These are phyloP conservation scores for Vararia minispora DNA, from an alignment of 768 basidiomycete genomes.

Conservation along the genomic window DNA sequence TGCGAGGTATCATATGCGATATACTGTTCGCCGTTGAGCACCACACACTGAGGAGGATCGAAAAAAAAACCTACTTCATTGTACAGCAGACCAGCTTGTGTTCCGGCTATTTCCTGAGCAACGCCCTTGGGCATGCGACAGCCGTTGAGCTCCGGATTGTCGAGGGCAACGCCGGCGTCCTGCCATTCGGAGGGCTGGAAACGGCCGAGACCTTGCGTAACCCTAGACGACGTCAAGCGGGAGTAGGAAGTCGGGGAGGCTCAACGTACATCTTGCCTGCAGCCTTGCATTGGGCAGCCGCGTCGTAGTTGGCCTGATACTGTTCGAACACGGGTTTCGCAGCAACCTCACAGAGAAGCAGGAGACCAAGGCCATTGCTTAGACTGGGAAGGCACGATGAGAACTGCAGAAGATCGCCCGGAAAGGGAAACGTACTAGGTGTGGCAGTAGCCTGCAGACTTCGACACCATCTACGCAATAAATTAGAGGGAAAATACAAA, in stretches of 20 bases:
- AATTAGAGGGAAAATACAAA: constrained; percentile 2
- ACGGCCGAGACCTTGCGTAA: constrained; percentile 44
- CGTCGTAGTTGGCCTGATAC: constrained; percentile 34
- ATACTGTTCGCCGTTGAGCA: constrained; percentile 27
- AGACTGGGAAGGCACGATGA: constrained; percentile 23
- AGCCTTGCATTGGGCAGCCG: constrained; percentile 27
- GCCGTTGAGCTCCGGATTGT: constrained; percentile 37
- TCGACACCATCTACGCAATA: constrained; percentile 45
- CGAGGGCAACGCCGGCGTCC: constrained; percentile 41
- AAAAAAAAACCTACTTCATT: constrained; percentile 35
- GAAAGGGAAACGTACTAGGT: constrained; percentile 26
- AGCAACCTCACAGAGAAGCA: constrained; percentile 52
- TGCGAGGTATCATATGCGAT: constrained; percentile 51
- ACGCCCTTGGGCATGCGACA: constrained; percentile 51
- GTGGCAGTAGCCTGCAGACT: constrained; percentile 51
- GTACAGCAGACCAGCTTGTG: constrained; percentile 31
- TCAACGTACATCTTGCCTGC: constrained; percentile 23
- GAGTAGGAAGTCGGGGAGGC: not conserved
- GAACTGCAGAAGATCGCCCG: not conserved
- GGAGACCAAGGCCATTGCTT: constrained; percentile 39
- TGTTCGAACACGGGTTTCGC: constrained; percentile 45
- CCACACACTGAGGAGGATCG: not conserved
- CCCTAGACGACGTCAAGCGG: constrained; percentile 20
- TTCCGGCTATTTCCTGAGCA: constrained; percentile 21
- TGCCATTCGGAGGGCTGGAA: constrained; percentile 46